Evolutionary conservation across 495 filamentous ascomycete genomes (phyloP).

Genomic region (Aspergillus coremiiformis): DNA sequence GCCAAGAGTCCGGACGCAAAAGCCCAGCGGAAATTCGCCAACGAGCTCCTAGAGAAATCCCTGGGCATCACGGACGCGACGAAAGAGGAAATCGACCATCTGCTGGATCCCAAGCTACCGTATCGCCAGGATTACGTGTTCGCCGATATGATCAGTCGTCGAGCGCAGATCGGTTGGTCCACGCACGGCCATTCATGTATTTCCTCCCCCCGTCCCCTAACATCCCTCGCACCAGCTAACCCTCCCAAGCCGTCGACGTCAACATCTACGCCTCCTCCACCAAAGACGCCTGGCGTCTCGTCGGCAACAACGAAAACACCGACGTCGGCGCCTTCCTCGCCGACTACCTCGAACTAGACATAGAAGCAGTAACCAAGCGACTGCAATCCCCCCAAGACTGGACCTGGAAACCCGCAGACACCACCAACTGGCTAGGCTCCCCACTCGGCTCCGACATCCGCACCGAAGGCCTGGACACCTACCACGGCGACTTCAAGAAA

Average conservation of each 20-base stretch:
- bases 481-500: slow-evolving; percentile 46
- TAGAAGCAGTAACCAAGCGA: slow-evolving; percentile 66
- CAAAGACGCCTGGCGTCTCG: slow-evolving; percentile 42
- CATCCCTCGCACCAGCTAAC: slow-evolving; percentile 13
- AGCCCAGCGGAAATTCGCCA: slow-evolving; percentile 46
- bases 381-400: slow-evolving; percentile 49
- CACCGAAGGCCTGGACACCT: slow-evolving; percentile 38
- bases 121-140: slow-evolving; percentile 51
- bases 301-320: slow-evolving; percentile 92
- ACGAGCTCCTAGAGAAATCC: slow-evolving; percentile 51
- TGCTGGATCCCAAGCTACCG: slow-evolving; percentile 48
- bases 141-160: slow-evolving; percentile 73
- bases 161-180: slow-evolving; percentile 86
- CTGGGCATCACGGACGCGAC: slow-evolving; percentile 71
- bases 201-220: neutral
- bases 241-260: slow-evolving; percentile 60
- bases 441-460: slow-evolving; percentile 28
- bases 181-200: slow-evolving; percentile 78
- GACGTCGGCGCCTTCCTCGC: slow-evolving; percentile 77
- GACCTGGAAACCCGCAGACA: slow-evolving; percentile 9
- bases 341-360: slow-evolving; percentile 71
- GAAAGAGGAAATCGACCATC: slow-evolving; percentile 57
- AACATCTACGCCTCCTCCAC: slow-evolving; percentile 72
- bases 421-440: slow-evolving; percentile 39
- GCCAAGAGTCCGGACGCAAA: slow-evolving; percentile 16